Evolutionary conservation across 1,284 basidiomycete species (phyloP), one percentile per base, ranked within the genome.

Genomic region (Irpex sp.): DNA sequence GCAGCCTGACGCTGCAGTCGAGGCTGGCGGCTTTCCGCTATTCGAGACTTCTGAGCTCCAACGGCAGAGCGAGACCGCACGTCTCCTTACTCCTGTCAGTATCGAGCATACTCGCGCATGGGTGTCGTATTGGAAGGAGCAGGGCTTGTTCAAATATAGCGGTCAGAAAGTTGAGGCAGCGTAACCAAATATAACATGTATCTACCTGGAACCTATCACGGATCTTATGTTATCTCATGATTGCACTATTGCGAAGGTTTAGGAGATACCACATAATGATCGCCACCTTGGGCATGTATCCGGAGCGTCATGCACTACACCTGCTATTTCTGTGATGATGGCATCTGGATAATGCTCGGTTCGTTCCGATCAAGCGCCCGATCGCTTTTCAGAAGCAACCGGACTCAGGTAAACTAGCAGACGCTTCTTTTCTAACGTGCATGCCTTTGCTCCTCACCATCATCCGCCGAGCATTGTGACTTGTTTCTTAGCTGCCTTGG

Each of bases 1-100:
- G 15, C 8, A 11, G 21, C 54, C 31, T 37, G 54, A 56, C 26
- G 31, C 9, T n/a, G 54, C 54, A 17, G 59, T 59, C 9, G 67
- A 68, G 61, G 64, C 62, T 31, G 64, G 63, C 17, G 65, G 62
- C 11, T 19, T 65, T 5, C 62, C 68, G 0, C 52, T 62, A 7
- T 64, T 65, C 19, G 26, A 60, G 19, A 62, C 60, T 4, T 19
- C 21, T n/a, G 13, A 48, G 40, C 19, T 59, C 13, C 60, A 48
- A 37, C 21, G 17, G 26, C 61, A 17, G 15, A 58, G 64, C 44
- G 34, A 51, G 13, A 55, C 60, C 5, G 17, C 59, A 26, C 47
- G 60, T 6, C 5, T 44, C 6, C 57, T 65, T 8, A 26, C 21
- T 21, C 51, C n/a, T 8, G 5, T 62, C 17, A 38, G 34, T 6